phyloP scores from a whole-genome alignment of 1,284 basidiomycete species.

The Vanrija pseudolonga region DNA sequence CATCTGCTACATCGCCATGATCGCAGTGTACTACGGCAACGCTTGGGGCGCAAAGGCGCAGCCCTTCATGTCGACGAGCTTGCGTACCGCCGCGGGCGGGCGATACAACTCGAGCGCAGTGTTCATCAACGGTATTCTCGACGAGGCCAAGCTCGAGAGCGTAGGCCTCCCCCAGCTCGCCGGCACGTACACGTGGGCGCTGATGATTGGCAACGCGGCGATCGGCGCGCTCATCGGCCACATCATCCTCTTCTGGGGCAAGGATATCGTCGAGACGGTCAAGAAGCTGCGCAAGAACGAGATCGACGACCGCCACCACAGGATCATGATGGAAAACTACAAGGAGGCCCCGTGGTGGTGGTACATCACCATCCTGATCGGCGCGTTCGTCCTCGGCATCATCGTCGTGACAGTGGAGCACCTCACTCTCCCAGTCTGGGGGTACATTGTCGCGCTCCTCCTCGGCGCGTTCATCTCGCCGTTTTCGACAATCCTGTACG shows the following conservation, averaged over 20 bases:
- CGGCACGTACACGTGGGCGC: constrained; percentile 58
- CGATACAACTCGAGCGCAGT: constrained; percentile 52
- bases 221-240: constrained; percentile 64
- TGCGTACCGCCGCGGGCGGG: constrained; percentile 14
- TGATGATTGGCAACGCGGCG: constrained; percentile 50
- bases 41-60: constrained; percentile 15
- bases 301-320: constrained; percentile 59
- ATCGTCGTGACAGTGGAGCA: constrained; percentile 22
- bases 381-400: constrained; percentile 23
- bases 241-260: constrained; percentile 41
- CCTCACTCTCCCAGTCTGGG: constrained; percentile 22
- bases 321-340: constrained; percentile 32
- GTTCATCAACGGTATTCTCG: constrained; percentile 22
- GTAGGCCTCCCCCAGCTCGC: constrained; percentile 33
- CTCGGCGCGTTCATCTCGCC: constrained; percentile 23
- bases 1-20: constrained; percentile 26
- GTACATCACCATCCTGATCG: constrained; percentile 22
- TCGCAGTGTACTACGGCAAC: constrained; percentile 35
- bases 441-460: constrained; percentile 21
- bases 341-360: constrained; percentile 36
- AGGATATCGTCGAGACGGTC: constrained; percentile 51
- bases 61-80: constrained; percentile 18
- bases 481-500: constrained; percentile 21
- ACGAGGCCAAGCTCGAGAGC: constrained; percentile 23
- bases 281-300: constrained; percentile 53